Percentiles rank a stretch among this genome's conserved stretches.
Conservation (phyloP, 345 rosid species). For the Acer negundo region DNA sequence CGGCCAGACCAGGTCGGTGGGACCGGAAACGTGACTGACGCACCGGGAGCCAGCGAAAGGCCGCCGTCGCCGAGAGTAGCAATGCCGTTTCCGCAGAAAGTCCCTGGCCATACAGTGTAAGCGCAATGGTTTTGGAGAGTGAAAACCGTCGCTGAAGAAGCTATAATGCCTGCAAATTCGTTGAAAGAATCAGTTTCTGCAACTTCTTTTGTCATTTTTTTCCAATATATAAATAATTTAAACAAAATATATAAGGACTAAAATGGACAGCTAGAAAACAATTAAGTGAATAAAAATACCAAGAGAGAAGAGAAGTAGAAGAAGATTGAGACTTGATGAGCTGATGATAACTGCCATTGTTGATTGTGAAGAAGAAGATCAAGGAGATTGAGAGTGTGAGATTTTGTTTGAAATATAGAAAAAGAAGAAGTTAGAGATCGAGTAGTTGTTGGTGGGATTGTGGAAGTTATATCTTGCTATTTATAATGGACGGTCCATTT, state of each 20-base stretch:
- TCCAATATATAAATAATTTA: no score
- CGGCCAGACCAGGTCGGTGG: conserved; percentile 89
- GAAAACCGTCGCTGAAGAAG: conserved; percentile 55
- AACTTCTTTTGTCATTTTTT: neutral
- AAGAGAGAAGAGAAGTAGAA: conserved; percentile 27
- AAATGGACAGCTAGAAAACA: neutral
- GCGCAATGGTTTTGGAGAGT: conserved; percentile 70
- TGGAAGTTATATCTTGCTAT: conserved; percentile 13
- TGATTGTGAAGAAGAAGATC: neutral
- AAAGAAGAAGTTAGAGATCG: conserved; percentile 18
- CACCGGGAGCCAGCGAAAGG: conserved; percentile 52
- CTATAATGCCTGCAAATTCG: conserved; percentile 33
- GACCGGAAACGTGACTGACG: conserved; percentile 54
- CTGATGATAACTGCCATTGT: conserved; percentile 23
- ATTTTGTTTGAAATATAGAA: neutral
- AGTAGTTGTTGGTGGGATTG: conserved; percentile 23
- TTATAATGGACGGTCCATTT: conserved; percentile 3
- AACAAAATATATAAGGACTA: no score
- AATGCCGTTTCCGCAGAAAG: conserved; percentile 63
- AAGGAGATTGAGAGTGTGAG: neutral
- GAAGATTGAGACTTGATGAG: conserved; percentile 15
- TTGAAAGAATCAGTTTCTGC: neutral
- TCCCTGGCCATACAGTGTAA: conserved; percentile 87
- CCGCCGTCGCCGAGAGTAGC: conserved; percentile 74
- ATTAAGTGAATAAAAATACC: conserved; percentile 11